Base-by-base conservation (phyloP, 78 protist genomes). In the Monosiga brevicollis region DNA sequence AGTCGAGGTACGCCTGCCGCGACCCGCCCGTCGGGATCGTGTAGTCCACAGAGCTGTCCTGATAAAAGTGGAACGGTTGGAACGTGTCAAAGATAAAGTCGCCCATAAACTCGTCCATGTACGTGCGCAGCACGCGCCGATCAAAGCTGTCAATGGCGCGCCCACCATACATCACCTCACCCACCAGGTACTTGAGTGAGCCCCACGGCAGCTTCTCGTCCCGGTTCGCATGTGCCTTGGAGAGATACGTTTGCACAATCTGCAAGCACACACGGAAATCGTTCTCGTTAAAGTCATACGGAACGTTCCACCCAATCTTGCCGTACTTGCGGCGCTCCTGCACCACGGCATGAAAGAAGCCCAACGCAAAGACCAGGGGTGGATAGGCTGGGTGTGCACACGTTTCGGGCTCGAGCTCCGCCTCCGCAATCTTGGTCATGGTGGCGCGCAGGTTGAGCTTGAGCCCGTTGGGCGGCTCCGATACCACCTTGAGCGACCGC, bases 121-220 rank as follows among this genome's bases (percentile, higher is more conserved):
- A 96, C n/a, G 96, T 92, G 22, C n/a, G 78, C 35, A 96, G 84
- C 39, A 96, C 77, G 20, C 96, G 85, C 0, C 98, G 87, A 83
- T 96, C 98, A n/a, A 35, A 89, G 82, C 41, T 76, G 88, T 93
- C 96, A 2, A 95, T 91, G 15, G 94, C 97, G 0, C 98, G 86
- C 15, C 98, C 98, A 36, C 98, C 98, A 86, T 96, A 96, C 96
- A 96, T 94, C 41, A 88, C 98, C 83, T 93, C 95, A 40, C 96
- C 97, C 0, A 93, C 80, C n/a, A 96, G 91, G 87, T 96, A 96
- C 71, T 93, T 77, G 42, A 96, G 90, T 24, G 94, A 73, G 36
- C 74, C 91, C 96, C 96, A 96, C 32, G 98, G 98, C 11, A 91
- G 84, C 35, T 34, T 34, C 79, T 77, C 80, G 41, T 84, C 85